These are phyloP conservation scores for Inosperma sp. DNA, from an alignment of 768 basidiomycete genomes.

Conservation along the genomic window DNA sequence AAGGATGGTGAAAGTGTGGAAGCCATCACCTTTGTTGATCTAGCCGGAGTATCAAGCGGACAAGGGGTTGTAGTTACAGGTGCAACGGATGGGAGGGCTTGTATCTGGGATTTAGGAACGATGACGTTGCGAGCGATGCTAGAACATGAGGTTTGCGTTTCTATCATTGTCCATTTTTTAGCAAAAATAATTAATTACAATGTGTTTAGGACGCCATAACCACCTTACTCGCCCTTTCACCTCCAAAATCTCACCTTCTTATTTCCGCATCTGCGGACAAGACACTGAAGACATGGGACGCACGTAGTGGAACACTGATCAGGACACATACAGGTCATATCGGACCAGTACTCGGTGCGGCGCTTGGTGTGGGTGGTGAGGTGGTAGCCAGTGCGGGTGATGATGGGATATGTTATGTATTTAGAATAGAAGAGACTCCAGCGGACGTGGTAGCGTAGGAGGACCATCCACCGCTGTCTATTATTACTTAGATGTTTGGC, in stretches of 20 bases:
- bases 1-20: constrained; percentile 86
- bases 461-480: too few species aligned
- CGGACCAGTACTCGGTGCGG: constrained; percentile 69
- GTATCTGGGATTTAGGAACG: constrained; percentile 90
- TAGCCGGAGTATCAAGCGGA: constrained; percentile 49
- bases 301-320: constrained; percentile 72
- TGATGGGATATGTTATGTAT: constrained; percentile 84
- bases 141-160: constrained; percentile 60
- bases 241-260: constrained; percentile 71
- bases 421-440: constrained; percentile 66
- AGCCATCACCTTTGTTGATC: constrained; percentile 76
- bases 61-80: constrained; percentile 75
- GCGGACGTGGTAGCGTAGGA: too few species aligned
- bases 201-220: constrained; percentile 80
- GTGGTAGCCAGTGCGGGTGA: constrained; percentile 88
- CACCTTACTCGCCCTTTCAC: constrained; percentile 65
- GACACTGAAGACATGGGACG: constrained; percentile 89
- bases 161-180: too few species aligned
- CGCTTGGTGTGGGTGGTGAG: constrained; percentile 63
- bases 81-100: constrained; percentile 90
- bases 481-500: too few species aligned
- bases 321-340: constrained; percentile 81
- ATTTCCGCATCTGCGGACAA: constrained; percentile 86
- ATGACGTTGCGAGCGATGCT: constrained; percentile 80
- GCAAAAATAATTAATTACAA: constrained; percentile 8